Conservation (phyloP, 306 rosid genomes). For the Nissolia schottii region DNA sequence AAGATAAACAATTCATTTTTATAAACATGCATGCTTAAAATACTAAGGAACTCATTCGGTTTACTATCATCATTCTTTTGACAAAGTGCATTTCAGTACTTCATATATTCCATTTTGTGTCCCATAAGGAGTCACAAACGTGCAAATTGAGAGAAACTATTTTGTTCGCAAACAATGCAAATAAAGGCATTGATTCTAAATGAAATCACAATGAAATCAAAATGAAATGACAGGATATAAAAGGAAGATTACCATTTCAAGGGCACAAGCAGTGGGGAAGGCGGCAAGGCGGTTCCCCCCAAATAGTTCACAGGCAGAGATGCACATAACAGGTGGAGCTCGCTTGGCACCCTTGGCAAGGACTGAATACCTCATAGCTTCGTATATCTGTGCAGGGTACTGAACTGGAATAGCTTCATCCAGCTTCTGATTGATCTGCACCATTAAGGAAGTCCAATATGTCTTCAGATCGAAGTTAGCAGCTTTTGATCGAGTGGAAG, state of each 20-base stretch:
- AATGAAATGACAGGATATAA: not conserved
- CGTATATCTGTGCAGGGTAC: constrained; percentile 73
- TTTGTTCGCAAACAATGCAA: not conserved
- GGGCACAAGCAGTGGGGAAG: constrained; percentile 94
- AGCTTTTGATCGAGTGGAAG: constrained; percentile 33
- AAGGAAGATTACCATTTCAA: constrained; percentile 69
- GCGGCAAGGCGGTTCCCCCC: constrained; percentile 80
- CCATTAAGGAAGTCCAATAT: constrained; percentile 65
- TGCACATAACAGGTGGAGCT: constrained; percentile 93
- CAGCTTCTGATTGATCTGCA: constrained; percentile 71
- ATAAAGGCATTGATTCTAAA: not conserved
- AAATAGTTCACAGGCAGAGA: constrained; percentile 82
- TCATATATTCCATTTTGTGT: not conserved
- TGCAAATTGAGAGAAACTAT: not conserved
- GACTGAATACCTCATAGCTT: constrained; percentile 84
- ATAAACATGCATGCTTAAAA: not conserved
- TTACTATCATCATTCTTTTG: not conserved
- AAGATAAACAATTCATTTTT: not conserved
- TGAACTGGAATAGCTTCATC: constrained; percentile 68
- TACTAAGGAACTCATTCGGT: not conserved
- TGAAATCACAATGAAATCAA: not conserved
- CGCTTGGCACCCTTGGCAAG: constrained; percentile 83
- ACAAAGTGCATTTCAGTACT: not conserved
- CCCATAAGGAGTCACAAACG: not conserved
- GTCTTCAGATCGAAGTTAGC: constrained; percentile 69